phyloP scores from a whole-genome alignment of 805 yeast genomes.

The Kuraishia floccosa region DNA sequence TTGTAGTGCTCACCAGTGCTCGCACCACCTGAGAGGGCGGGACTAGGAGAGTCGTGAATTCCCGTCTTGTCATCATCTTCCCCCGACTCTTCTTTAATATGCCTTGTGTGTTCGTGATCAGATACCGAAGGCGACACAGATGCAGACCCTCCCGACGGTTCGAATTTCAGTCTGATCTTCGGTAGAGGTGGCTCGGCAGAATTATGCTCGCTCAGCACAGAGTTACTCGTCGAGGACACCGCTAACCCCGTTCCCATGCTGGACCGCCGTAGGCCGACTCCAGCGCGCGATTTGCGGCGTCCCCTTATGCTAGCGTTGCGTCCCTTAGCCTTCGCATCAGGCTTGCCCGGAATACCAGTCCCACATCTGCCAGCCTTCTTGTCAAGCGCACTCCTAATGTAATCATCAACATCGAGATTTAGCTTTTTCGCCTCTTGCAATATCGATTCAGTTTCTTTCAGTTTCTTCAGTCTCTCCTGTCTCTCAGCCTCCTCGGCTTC shows the following conservation, averaged over 20 bases:
- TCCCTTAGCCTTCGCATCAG: background rate
- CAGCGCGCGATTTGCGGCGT: constrained; percentile 16
- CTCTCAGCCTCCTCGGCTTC: constrained; percentile 3
- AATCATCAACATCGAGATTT: constrained; percentile 6
- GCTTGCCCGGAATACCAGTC: background rate
- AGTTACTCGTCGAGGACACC: background rate
- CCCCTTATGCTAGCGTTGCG: constrained; percentile 3
- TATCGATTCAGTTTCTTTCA: constrained; percentile 4
- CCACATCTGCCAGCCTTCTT: constrained; percentile 4
- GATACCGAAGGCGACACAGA: background rate
- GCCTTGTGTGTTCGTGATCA: background rate
- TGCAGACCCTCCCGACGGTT: background rate
- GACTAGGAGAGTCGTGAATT: too few relatives aligned
- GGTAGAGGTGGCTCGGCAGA: constrained; percentile 1
- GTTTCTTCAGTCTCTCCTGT: constrained; percentile 2
- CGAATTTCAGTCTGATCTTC: constrained; percentile 1
- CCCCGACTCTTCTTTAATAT: background rate
- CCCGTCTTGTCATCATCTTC: background rate
- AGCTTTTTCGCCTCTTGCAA: constrained; percentile 6
- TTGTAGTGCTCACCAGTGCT: constrained; percentile 1
- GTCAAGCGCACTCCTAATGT: constrained; percentile 4
- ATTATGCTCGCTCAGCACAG: background rate
- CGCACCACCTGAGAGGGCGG: too few relatives aligned
- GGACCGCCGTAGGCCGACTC: constrained; percentile 9
- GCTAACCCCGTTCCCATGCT: background rate